Base-by-base conservation (phyloP, 2,329 filamentous ascomycete species). In the Fusarium longipes region DNA sequence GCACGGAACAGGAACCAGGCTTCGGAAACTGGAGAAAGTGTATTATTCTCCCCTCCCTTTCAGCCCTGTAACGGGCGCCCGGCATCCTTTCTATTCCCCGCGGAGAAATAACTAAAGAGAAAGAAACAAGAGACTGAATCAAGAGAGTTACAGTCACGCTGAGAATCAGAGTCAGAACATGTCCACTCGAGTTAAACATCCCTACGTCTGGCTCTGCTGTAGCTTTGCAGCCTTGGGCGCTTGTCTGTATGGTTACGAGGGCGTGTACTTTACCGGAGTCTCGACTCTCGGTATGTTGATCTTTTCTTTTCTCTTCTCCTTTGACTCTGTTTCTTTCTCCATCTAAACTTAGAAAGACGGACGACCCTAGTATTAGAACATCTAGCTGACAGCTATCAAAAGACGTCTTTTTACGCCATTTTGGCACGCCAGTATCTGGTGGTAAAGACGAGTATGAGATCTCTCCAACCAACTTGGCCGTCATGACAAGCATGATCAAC, bases 401-500 rank as follows among this genome's bases (percentile, higher is more conserved):
- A 76, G 75, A 77, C 61, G 73, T 75, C 24, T 79, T 79, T 65
- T 47, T 76, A 12, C 58, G 71, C 38, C 72, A 78, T 50, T 79
- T 79, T 52, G 77, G 77, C 30, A 56, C 68, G 15, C 63, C 56
- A 10, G 65, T 49, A 11, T 20, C 45, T 20, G n/a, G 69, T 45
- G 43, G 54, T 5, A 60, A 78, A 39, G 77, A 75, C 38, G 63
- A 61, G 10, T 77, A 74, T 55, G 40, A 67, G 18, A 76, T 77
- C 36, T 60, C 68, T 2, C 67, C 77, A 3, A 54, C 58, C 9
- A 63, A 55, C 6, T 35, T 73, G 33, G 63, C 71, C 15, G 35
- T 72, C 68, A 79, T 77, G 75, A 77, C 76, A 15, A 79, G 77
- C 55, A 76, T 78, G 70, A 80, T 80, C 66, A 77, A 80, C 53